These are phyloP conservation scores for Psidium friedrichsthalianum DNA, from an alignment of 345 rosid species.

Conservation along the genomic window DNA sequence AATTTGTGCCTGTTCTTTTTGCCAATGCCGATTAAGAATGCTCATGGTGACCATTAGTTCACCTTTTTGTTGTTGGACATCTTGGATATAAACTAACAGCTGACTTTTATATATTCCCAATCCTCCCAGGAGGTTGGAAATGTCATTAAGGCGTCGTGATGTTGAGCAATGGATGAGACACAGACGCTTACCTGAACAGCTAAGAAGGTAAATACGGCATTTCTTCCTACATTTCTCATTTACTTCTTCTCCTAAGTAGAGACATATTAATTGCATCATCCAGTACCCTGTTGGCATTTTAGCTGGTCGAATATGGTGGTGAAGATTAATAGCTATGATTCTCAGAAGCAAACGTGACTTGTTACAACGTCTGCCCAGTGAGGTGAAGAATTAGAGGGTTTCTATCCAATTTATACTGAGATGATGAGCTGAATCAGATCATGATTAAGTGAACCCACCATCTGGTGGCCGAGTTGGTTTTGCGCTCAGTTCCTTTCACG, in stretches of 20 bases:
- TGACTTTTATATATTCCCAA: not conserved
- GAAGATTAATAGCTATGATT: no score
- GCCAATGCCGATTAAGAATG: not conserved
- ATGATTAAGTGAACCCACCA: no score
- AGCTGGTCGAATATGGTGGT: not conserved
- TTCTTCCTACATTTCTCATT: not conserved
- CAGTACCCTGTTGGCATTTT: not conserved
- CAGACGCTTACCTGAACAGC: conserved; percentile 56
- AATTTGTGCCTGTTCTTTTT: not conserved
- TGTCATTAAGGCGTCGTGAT: conserved; percentile 79
- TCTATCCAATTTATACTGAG: not conserved
- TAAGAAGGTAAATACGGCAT: conserved; percentile 37
- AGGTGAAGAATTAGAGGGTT: not conserved
- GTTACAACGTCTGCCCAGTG: not conserved
- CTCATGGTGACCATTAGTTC: not conserved
- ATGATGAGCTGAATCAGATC: not conserved
- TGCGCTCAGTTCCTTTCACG: no score
- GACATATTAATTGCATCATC: not conserved
- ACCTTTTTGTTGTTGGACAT: not conserved
- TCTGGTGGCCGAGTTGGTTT: no score
- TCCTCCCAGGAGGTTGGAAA: conserved; percentile 57
- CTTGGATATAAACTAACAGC: not conserved
- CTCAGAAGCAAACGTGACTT: not conserved
- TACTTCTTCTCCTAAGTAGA: not conserved
- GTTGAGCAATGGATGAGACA: conserved; percentile 97